Evolutionary conservation across 140 eudicot species (phyloP).

Genomic region (Bidens hawaiensis): DNA sequence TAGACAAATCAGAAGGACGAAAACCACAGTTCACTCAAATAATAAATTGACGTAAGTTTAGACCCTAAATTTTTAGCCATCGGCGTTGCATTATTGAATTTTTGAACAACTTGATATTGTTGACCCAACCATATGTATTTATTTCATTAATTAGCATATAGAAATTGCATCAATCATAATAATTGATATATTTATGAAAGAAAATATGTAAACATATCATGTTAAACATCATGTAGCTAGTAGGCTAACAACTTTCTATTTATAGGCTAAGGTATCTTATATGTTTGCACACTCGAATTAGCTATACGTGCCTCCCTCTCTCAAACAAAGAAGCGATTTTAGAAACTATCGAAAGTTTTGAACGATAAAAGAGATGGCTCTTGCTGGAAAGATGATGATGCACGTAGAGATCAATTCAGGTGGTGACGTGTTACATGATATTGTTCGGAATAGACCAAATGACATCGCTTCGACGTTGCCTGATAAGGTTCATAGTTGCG

Average conservation of each 20-base stretch:
- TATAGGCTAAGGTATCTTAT: background rate
- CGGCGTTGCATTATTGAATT: no score
- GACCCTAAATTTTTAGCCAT: no score
- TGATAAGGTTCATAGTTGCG: conserved; percentile 12
- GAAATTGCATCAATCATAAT: no score
- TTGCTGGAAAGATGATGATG: conserved; percentile 9
- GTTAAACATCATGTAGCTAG: no score
- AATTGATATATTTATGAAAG: no score
- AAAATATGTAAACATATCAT: no score
- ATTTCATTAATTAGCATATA: no score
- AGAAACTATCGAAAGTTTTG: background rate
- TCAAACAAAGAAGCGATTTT: background rate
- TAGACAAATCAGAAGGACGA: no score
- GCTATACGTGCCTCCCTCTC: background rate
- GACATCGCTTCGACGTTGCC: conserved; percentile 24
- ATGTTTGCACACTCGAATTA: background rate
- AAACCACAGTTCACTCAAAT: no score
- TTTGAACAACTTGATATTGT: no score
- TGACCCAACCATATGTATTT: no score
- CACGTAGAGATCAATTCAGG: background rate
- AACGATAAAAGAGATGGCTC: background rate
- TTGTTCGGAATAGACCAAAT: conserved; percentile 32
- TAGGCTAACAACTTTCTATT: background rate
- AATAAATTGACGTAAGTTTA: no score
- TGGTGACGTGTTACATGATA: conserved; percentile 37